Evolutionary conservation across 192 early-diverging fungal species (phyloP).

Genomic region (Entomortierella beljakovae): DNA sequence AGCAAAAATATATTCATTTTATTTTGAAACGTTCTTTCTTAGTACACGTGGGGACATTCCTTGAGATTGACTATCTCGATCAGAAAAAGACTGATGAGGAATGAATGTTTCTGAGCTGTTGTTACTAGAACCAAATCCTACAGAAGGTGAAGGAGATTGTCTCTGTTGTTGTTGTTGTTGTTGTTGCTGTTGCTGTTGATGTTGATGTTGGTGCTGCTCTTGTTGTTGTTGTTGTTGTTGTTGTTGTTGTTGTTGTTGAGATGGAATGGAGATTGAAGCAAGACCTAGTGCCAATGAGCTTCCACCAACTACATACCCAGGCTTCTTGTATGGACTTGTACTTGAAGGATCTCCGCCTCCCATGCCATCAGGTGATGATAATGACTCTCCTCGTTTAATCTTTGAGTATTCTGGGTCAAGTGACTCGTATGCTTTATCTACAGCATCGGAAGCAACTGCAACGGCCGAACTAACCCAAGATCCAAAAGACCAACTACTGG

Average conservation of each 20-base stretch:
- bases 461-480: constrained; percentile 53
- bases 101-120: not conserved
- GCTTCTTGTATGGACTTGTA: constrained; percentile 31
- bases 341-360: constrained; percentile 4
- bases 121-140: constrained; percentile 1
- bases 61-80: not conserved
- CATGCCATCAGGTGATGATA: not conserved
- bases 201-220: not conserved
- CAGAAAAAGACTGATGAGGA: not conserved
- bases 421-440: constrained; percentile 48
- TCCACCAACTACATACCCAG: constrained; percentile 48
- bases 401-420: constrained; percentile 48
- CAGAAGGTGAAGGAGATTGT: not conserved
- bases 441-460: constrained; percentile 32
- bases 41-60: not conserved
- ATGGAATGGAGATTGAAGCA: constrained; percentile 34
- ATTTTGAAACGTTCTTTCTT: constrained; percentile 1
- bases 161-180: not conserved
- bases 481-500: constrained; percentile 53
- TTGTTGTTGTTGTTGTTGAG: not conserved
- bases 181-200: not conserved
- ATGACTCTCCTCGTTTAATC: constrained; percentile 24
- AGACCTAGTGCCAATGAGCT: constrained; percentile 42
- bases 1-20: not conserved
- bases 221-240: not conserved